Evolutionary conservation across 768 basidiomycete genomes (phyloP).

Genomic region (Clitopilus hobsonii): DNA sequence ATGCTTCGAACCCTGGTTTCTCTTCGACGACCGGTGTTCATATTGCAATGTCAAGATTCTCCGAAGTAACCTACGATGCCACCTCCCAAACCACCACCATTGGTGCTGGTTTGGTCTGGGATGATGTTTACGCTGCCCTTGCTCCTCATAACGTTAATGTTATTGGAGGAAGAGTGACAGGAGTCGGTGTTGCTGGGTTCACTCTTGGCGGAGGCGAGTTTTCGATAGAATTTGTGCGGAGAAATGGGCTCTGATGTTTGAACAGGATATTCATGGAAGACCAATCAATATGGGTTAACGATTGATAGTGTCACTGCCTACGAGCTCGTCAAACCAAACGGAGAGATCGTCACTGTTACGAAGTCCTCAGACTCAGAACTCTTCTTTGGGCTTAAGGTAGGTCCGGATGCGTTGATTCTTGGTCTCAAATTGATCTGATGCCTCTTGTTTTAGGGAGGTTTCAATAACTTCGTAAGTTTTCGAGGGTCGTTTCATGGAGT

Average conservation of each 20-base stretch:
- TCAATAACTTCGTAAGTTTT: constrained; percentile 56
- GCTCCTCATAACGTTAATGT: constrained; percentile 45
- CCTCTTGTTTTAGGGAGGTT: constrained; percentile 43
- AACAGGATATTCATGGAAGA: constrained; percentile 60
- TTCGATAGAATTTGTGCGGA: too few relatives aligned
- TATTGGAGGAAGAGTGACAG: constrained; percentile 53
- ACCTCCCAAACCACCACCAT: constrained; percentile 33
- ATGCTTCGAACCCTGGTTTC: constrained; percentile 49
- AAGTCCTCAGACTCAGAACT: constrained; percentile 27
- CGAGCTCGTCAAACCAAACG: constrained; percentile 55
- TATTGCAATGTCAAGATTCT: constrained; percentile 50
- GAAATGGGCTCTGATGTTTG: too few relatives aligned
- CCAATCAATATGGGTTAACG: constrained; percentile 57
- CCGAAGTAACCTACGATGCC: constrained; percentile 36
- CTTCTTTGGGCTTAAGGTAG: constrained; percentile 38
- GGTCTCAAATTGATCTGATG: neutral
- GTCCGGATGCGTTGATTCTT: neutral
- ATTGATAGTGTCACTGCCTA: constrained; percentile 49
- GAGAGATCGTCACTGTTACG: constrained; percentile 33
- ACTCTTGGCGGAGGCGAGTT: constrained; percentile 48
- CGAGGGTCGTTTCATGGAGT: constrained; percentile 25
- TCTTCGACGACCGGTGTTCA: constrained; percentile 59
- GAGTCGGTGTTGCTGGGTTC: constrained; percentile 58
- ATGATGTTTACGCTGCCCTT: constrained; percentile 54
- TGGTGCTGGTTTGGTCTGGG: constrained; percentile 55